Conservation (phyloP, 495 filamentous ascomycete species). For the Lasiosphaeris hirsuta region DNA sequence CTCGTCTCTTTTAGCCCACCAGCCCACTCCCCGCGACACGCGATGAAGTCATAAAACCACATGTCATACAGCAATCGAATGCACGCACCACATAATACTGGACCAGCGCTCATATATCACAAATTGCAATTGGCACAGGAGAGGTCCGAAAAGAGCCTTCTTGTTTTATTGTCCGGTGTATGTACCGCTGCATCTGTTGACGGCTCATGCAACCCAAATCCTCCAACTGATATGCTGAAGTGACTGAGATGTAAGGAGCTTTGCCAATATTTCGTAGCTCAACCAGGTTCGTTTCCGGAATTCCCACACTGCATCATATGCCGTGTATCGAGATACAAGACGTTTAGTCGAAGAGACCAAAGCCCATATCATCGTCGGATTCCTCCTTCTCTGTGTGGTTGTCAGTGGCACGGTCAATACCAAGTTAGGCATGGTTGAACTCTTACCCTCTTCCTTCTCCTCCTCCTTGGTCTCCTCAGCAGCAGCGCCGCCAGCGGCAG, state of each 20-base stretch:
- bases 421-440: background rate
- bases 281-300: conserved; percentile 22
- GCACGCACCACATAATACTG: no score
- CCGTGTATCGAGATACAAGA: conserved; percentile 4
- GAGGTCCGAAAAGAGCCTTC: conserved; percentile 24
- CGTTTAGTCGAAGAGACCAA: conserved; percentile 97
- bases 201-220: conserved; percentile 14
- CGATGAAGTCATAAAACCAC: background rate
- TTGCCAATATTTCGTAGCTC: conserved; percentile 16
- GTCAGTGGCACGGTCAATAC: conserved; percentile 28
- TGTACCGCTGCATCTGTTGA: conserved; percentile 10
- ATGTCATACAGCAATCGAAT: background rate
- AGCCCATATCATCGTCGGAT: conserved; percentile 99
- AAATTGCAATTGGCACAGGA: background rate
- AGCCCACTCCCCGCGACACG: no score
- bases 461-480: conserved; percentile 67
- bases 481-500: conserved; percentile 63
- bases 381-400: conserved; percentile 59
- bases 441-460: conserved; percentile 69
- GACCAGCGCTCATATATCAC: background rate
- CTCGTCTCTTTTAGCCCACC: no score
- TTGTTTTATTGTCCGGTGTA: conserved; percentile 26
- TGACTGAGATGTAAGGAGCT: conserved; percentile 9
- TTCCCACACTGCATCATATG: conserved; percentile 14
- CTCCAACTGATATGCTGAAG: conserved; percentile 18